Percentiles rank a stretch among this genome's conserved stretches.
Conservation (phyloP, 352 stramenopile species). For the Globisporangium megalacanthum region DNA sequence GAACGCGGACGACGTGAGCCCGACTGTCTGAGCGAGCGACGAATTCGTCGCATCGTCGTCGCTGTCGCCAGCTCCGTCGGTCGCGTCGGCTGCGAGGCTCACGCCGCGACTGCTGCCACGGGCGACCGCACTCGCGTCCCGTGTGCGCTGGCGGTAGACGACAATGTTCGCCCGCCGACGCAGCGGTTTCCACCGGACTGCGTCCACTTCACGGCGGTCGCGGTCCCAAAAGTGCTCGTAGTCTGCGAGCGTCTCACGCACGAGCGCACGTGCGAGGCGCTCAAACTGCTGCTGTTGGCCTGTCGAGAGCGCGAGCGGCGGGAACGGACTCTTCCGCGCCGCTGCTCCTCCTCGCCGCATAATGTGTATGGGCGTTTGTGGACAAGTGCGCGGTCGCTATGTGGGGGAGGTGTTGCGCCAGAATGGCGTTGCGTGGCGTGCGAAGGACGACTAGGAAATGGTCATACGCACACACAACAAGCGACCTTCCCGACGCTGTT, state of each 20-base stretch:
- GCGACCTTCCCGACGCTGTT: too few relatives aligned
- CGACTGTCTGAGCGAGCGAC: constrained; percentile 12
- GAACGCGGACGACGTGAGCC: constrained; percentile 14
- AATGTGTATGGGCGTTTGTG: too few relatives aligned
- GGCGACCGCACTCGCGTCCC: constrained; percentile 6
- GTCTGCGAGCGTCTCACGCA: constrained; percentile 35
- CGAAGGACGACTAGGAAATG: too few relatives aligned
- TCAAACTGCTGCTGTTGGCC: constrained; percentile 38
- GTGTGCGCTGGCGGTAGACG: constrained; percentile 34
- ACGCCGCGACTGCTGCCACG: constrained; percentile 9
- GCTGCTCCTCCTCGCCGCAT: too few relatives aligned
- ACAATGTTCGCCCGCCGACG: constrained; percentile 29
- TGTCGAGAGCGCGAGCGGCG: constrained; percentile 32
- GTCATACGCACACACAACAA: too few relatives aligned
- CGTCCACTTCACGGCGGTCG: constrained; percentile 32
- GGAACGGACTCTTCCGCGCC: constrained; percentile 39
- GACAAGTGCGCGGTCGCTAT: too few relatives aligned
- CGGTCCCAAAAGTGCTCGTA: constrained; percentile 41
- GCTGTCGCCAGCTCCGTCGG: not conserved
- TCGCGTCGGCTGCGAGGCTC: not conserved
- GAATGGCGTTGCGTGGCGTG: too few relatives aligned
- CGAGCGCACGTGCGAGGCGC: constrained; percentile 39
- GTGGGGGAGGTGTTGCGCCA: too few relatives aligned
- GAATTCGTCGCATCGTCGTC: not conserved
- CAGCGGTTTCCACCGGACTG: constrained; percentile 34